phyloP scores from a whole-genome alignment of 83 land plant genomes.

The Diphasiastrum complanatum region DNA sequence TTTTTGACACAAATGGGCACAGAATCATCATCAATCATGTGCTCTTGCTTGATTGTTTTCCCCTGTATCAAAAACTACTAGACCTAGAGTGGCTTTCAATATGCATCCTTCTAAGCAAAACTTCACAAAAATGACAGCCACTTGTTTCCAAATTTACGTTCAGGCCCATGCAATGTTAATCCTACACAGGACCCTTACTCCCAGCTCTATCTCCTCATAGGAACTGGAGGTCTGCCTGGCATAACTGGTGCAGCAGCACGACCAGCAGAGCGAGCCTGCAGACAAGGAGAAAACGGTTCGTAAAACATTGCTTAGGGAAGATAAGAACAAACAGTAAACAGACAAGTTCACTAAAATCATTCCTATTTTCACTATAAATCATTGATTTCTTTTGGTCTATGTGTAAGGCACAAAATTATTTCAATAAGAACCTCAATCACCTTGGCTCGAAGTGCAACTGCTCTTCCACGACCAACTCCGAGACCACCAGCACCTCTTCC shows the following conservation, averaged over 20 bases:
- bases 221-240: slow-evolving; percentile 18
- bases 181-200: too few relatives aligned
- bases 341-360: neutral
- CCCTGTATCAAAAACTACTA: too few relatives aligned
- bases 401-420: neutral
- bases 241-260: slow-evolving; percentile 14
- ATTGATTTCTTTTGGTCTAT: neutral
- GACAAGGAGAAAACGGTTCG: neutral
- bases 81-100: too few relatives aligned
- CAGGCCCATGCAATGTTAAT: too few relatives aligned
- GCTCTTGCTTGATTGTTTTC: too few relatives aligned
- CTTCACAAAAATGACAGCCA: too few relatives aligned
- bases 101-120: too few relatives aligned
- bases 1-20: too few relatives aligned
- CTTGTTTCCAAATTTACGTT: too few relatives aligned
- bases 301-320: neutral
- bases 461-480: slow-evolving; percentile 93
- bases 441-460: slow-evolving; percentile 83
- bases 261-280: slow-evolving; percentile 22
- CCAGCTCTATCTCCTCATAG: slow-evolving; percentile 18
- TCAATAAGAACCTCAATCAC: slow-evolving; percentile 32
- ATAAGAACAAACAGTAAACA: neutral
- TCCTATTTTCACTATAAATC: neutral
- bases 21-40: too few relatives aligned
- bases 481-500: slow-evolving; percentile 76